phyloP scores from a whole-genome alignment of 345 rosid species.

The Hibiscus syriacus region DNA sequence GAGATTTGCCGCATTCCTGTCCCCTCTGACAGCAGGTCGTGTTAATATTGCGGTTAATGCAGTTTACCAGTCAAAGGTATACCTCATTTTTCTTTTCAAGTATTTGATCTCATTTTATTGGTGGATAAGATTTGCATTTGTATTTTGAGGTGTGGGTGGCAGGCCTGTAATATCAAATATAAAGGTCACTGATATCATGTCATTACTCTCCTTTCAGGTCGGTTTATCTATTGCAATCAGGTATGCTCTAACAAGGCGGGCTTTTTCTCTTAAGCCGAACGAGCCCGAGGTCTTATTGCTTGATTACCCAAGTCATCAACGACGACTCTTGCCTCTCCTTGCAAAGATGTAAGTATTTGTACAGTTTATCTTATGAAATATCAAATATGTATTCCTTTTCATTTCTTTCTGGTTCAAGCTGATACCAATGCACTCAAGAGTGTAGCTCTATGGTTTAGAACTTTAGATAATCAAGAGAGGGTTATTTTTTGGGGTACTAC shows the following conservation, averaged over 20 bases:
- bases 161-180: background rate
- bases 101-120: background rate
- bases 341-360: conserved; percentile 67
- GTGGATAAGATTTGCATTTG: background rate
- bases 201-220: conserved; percentile 34
- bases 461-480: background rate
- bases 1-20: conserved; percentile 95
- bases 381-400: too few species aligned
- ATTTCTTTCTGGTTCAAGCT: background rate
- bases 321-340: conserved; percentile 85
- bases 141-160: background rate
- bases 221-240: conserved; percentile 76
- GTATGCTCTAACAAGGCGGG: conserved; percentile 80
- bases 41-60: conserved; percentile 66
- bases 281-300: conserved; percentile 83
- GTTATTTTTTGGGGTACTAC: background rate
- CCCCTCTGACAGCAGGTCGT: conserved; percentile 93
- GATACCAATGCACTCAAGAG: background rate
- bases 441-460: background rate
- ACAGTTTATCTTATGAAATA: background rate
- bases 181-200: background rate
- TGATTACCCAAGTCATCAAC: conserved; percentile 93
- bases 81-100: background rate
- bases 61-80: conserved; percentile 66
- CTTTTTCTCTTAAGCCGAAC: conserved; percentile 57